phyloP scores from a whole-genome alignment of 208 protist genomes.

The Herpetomonas samuelpessoai region DNA sequence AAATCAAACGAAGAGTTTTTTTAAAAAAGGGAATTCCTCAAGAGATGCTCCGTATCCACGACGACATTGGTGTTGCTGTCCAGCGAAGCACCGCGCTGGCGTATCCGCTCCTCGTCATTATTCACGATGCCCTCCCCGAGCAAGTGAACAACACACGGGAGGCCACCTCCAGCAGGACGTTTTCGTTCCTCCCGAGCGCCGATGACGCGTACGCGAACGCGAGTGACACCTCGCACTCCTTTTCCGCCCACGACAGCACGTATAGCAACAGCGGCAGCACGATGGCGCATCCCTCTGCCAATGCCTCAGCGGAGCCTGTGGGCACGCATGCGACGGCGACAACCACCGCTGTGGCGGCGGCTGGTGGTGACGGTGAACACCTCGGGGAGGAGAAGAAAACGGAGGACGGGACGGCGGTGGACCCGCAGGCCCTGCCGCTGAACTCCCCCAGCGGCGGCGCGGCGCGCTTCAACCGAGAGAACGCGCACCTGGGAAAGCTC shows the following conservation, averaged over 20 bases:
- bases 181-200: neutral
- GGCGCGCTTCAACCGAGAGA: neutral
- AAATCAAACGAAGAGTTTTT: too few species aligned
- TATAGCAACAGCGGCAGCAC: constrained; percentile 1
- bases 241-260: neutral
- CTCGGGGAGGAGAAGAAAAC: too few species aligned
- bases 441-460: neutral
- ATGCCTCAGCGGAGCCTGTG: too few species aligned
- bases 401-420: too few species aligned
- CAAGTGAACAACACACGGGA: constrained; percentile 17
- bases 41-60: constrained; percentile 26
- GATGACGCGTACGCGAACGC: neutral
- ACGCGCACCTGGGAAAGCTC: neutral
- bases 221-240: neutral
- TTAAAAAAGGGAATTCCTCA: too few species aligned
- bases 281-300: too few species aligned
- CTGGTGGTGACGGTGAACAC: too few species aligned
- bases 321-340: neutral
- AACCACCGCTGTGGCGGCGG: too few species aligned
- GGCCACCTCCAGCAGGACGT: constrained; percentile 1
- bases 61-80: constrained; percentile 53
- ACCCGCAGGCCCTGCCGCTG: too few species aligned
- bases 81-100: constrained; percentile 17
- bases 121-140: constrained; percentile 20
- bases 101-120: constrained; percentile 30